Base-by-base conservation (phyloP, 331 rosid species). In the Saraca asoca region DNA sequence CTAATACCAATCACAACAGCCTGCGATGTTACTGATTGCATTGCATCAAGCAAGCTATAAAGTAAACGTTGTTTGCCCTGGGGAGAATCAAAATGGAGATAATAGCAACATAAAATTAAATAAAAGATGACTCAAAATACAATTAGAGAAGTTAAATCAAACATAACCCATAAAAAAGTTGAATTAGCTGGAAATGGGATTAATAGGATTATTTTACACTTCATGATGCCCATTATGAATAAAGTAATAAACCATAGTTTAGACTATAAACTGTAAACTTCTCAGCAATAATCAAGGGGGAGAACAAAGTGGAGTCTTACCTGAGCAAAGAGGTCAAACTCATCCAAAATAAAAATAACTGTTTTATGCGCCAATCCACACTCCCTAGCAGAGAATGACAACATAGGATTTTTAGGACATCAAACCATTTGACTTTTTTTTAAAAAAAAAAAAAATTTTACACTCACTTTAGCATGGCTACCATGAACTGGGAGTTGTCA, bases 361-460 rank as follows among this genome's bases (percentile, higher is more conserved):
- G 95, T 85, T 82, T 93, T 93, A 81, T 90, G 96, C 12, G 98
- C 98, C 66, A 87, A 76, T 69, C 94, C 95, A 13, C 98, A 89
- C 74, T 93, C 95, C 90, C 98, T 93, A 64, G 70, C 62, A 64
- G 78, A 51, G 75, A 82, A 68, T 73, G 66, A 48, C 38, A 15
- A 70, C 15, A 76, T n/a, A 12, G 20, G 70, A 24, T 14, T 46
- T 72, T 79, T 17, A 66, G 54, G 54, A 39, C 48, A 45, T 71
- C 5, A 63, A 64, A 52, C 12, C 69, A 55, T 34, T 52, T 50
- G 37, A 57, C 19, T 15, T 20, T 45, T 33, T 64, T 43, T 9
- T 20, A 71, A 39, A 50, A 49, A 74, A 39, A 50, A 49, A 74
- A 60, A 52, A 63, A 64, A 50, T 53, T 31, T 71, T 79, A 19